Evolutionary conservation across 2,329 filamentous ascomycete genomes (phyloP), one percentile per base, ranked within the genome.

Genomic region (Aspergillus terreus): DNA sequence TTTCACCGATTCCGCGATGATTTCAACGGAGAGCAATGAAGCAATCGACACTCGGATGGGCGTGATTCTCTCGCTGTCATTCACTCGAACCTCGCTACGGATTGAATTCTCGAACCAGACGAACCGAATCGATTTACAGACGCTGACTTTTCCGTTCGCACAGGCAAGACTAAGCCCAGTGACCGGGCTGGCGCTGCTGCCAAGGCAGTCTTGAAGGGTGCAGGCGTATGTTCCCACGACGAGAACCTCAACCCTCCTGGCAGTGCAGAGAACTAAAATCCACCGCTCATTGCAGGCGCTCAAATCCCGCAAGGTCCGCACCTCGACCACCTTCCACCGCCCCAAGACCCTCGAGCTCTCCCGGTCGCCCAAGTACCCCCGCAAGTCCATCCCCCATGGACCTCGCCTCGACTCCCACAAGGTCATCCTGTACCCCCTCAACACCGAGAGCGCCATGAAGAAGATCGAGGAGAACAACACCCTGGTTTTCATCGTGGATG

Each of bases 381-480:
- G 92, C 82, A 95, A 94, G 84, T 92, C 90, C 65, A 85, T 99
- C 75, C 86, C 89, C 70, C 87, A 92, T 76, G 83, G 84, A 74
- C 87, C 92, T 67, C 88, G 91, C 69, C 89, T 99, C 71, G 94
- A 99, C 80, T 89, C 92, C 81, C 89, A 92, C 85, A 96, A 95
- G 86, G 83, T 97, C 76, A 88, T 99, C 77, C 82, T 97, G 73
- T 90, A 96, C 86, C 94, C 94, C 64, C 85, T 99, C 74, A 99
- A 99, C 87, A 99, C 94, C 57, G 94, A 99, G 88, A 94, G 88
- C 73, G 94, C 95, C 72, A 97, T 99, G 92, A 99, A 99, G 90
- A 96, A 96, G 88, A 96, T 99, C 69, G 94, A 99, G 84, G 94
- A 99, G 88, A 92, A 99, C 86, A 99, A 99, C 86, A 99, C 94